phyloP scores from a whole-genome alignment of 768 basidiomycete genomes.

The Phanerodontia chrysosporium region DNA sequence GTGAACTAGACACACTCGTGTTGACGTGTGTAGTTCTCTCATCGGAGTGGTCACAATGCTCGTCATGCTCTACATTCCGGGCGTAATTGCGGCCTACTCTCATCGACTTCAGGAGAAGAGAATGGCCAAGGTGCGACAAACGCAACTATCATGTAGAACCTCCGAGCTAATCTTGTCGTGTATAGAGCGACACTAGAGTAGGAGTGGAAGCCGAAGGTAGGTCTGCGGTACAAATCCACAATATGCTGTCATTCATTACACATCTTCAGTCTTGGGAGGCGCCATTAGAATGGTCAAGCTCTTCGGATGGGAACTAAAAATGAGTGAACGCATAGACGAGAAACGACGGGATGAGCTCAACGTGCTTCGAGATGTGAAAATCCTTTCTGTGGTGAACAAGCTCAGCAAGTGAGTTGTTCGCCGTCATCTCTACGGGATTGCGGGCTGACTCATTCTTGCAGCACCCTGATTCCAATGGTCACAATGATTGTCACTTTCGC shows the following conservation, averaged over 20 bases:
- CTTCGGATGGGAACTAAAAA: slow-evolving; percentile 43
- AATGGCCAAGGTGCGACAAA: slow-evolving; percentile 35
- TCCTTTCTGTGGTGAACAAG: slow-evolving; percentile 27
- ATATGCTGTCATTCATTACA: neutral
- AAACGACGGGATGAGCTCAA: slow-evolving; percentile 61
- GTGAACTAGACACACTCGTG: too few relatives aligned
- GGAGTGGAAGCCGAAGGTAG: slow-evolving; percentile 39
- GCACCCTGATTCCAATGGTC: slow-evolving; percentile 55
- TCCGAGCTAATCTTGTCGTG: neutral
- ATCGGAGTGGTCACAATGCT: slow-evolving; percentile 39
- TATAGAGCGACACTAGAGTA: slow-evolving; percentile 41
- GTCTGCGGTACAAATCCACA: slow-evolving; percentile 17
- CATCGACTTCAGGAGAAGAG: slow-evolving; percentile 32
- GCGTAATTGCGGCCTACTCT: slow-evolving; percentile 32
- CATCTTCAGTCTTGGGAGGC: slow-evolving; percentile 24
- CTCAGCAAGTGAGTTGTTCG: slow-evolving; percentile 37
- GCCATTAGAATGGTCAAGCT: slow-evolving; percentile 46
- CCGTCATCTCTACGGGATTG: neutral
- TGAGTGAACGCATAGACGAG: slow-evolving; percentile 46
- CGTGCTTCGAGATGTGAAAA: slow-evolving; percentile 47
- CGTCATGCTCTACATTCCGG: slow-evolving; percentile 40
- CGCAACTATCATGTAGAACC: neutral
- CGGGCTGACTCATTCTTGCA: slow-evolving; percentile 18
- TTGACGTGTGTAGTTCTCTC: slow-evolving; percentile 26
- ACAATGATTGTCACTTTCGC: slow-evolving; percentile 69